A percentile compares a stretch with the other conserved stretches of the same genome.
Evolutionary conservation across 2,329 filamentous ascomycete species (phyloP).

Genomic region (Pseudopyrenochaeta lycopersici): DNA sequence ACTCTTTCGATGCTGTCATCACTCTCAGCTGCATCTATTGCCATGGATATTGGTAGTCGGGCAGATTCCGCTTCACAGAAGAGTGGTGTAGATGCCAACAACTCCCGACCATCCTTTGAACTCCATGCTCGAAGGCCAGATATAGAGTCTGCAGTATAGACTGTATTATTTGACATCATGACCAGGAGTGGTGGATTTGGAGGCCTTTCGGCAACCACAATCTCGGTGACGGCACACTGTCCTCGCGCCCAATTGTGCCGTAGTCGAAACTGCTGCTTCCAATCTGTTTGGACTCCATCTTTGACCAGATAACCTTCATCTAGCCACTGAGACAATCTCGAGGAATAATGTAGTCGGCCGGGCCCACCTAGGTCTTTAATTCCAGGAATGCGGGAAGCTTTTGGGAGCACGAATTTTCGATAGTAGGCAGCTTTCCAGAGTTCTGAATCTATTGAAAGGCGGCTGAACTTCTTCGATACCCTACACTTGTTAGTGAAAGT

Average conservation of each 20-base stretch:
- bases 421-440: slow-evolving; percentile 94
- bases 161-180: slow-evolving; percentile 77
- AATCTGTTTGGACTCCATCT: slow-evolving; percentile 67
- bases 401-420: slow-evolving; percentile 82
- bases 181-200: slow-evolving; percentile 72
- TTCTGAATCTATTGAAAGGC: slow-evolving; percentile 80
- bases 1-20: slow-evolving; percentile 41
- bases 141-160: slow-evolving; percentile 76
- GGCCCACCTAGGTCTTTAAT: slow-evolving; percentile 57
- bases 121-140: slow-evolving; percentile 83
- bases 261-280: slow-evolving; percentile 89
- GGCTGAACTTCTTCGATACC: slow-evolving; percentile 78
- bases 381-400: slow-evolving; percentile 78
- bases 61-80: slow-evolving; percentile 20
- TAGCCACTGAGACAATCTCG: slow-evolving; percentile 67
- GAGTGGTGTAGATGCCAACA: slow-evolving; percentile 63
- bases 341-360: slow-evolving; percentile 60
- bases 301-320: slow-evolving; percentile 67
- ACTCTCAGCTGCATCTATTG: slow-evolving; percentile 62
- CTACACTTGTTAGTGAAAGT: slow-evolving; percentile 47
- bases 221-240: slow-evolving; percentile 79
- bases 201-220: slow-evolving; percentile 66
- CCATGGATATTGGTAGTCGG: slow-evolving; percentile 67
- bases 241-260: slow-evolving; percentile 91
- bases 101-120: slow-evolving; percentile 65